A percentile compares a stretch with the other conserved stretches of the same genome.
Conservation (phyloP, 2,329 filamentous ascomycete genomes). For the Verticillium alfalfae region DNA sequence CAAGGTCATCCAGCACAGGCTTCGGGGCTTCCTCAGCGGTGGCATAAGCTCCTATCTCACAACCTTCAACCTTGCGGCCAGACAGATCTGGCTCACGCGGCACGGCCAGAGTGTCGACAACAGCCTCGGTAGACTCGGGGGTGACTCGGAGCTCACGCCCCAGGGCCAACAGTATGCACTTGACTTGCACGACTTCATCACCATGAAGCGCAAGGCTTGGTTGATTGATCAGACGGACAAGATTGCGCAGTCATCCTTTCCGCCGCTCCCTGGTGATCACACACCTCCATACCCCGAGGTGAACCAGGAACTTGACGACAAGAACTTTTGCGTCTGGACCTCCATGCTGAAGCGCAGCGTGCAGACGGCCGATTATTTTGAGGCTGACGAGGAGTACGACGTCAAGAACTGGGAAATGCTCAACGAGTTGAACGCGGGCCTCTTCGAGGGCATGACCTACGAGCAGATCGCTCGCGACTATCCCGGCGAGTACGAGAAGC, state of each 20-base stretch:
- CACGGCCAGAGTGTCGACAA: constrained; percentile 93
- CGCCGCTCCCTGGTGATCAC: constrained; percentile 84
- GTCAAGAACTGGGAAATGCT: constrained; percentile 98
- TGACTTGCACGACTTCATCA: constrained; percentile 79
- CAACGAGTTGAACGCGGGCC: constrained; percentile 89
- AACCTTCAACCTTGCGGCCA: constrained; percentile 91
- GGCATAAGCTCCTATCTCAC: constrained; percentile 92
- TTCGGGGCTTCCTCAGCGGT: constrained; percentile 85
- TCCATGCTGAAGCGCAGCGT: constrained; percentile 91
- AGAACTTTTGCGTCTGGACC: constrained; percentile 97
- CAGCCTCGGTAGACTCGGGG: constrained; percentile 79
- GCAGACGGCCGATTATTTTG: constrained; percentile 83
- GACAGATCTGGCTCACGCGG: constrained; percentile 97
- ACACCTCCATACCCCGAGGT: constrained; percentile 93
- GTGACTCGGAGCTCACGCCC: constrained; percentile 78
- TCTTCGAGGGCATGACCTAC: constrained; percentile 94
- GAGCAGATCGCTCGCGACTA: constrained; percentile 76
- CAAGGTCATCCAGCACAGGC: constrained; percentile 85
- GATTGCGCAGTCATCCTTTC: constrained; percentile 71
- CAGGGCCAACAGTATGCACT: constrained; percentile 75
- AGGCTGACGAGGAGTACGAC: constrained; percentile 87
- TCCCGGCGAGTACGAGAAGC: constrained; percentile 75
- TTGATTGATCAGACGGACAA: constrained; percentile 76
- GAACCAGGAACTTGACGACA: constrained; percentile 62
- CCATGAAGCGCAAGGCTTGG: constrained; percentile 74